These are phyloP conservation scores for Boletus sp. DNA, from an alignment of 768 basidiomycete species.

Conservation along the genomic window DNA sequence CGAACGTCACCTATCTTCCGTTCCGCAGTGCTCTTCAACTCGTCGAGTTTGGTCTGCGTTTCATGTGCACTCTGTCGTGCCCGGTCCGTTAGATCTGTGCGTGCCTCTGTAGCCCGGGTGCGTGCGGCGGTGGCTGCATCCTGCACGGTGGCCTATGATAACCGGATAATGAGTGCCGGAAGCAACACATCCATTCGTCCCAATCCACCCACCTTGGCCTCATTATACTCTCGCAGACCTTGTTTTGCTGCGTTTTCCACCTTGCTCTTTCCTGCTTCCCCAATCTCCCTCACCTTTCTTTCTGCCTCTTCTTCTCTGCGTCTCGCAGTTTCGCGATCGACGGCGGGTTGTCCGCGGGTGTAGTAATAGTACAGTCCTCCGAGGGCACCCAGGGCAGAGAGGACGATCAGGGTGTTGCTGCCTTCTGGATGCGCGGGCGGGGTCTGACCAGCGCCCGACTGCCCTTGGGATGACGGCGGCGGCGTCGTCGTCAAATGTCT, in stretches of 20 bases:
- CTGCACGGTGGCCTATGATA: constrained; percentile 21
- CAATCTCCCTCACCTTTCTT: constrained; percentile 25
- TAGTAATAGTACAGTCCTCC: constrained; percentile 40
- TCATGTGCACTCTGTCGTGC: constrained; percentile 25
- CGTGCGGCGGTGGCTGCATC: constrained; percentile 11
- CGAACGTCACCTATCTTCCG: constrained; percentile 23
- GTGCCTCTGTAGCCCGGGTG: constrained; percentile 20
- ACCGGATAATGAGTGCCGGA: background rate
- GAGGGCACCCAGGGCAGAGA: constrained; percentile 32
- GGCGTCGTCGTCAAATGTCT: constrained; percentile 16
- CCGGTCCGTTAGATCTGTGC: constrained; percentile 24
- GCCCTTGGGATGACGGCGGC: constrained; percentile 11
- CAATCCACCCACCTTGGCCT: constrained; percentile 30
- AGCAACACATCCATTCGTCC: background rate
- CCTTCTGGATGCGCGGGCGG: constrained; percentile 7
- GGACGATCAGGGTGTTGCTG: constrained; percentile 28
- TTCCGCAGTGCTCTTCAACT: constrained; percentile 26
- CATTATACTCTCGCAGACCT: constrained; percentile 32
- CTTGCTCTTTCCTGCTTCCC: constrained; percentile 31
- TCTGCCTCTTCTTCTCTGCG: constrained; percentile 34
- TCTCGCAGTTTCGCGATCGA: constrained; percentile 23
- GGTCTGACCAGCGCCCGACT: background rate
- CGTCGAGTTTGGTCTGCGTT: constrained; percentile 22
- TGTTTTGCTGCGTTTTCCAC: constrained; percentile 28
- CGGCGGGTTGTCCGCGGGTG: constrained; percentile 19